Conservation (phyloP, 345 rosid species). For the Gossypium sturtianum region DNA sequence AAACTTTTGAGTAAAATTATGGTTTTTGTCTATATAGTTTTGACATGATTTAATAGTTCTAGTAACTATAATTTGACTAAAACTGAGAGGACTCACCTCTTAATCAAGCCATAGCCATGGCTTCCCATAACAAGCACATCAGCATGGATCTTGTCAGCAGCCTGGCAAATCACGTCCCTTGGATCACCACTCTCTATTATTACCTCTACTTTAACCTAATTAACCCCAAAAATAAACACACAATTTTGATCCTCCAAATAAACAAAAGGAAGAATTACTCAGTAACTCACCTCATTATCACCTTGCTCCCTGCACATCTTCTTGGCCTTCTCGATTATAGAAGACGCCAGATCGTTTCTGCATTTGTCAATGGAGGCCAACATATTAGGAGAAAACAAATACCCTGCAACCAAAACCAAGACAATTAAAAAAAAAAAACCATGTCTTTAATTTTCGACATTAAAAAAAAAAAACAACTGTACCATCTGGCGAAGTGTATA, state of each 20-base stretch:
- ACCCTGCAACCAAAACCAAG: conserved; percentile 26
- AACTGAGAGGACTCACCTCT: conserved; percentile 27
- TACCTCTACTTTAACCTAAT: conserved; percentile 44
- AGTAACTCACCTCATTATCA: conserved; percentile 20
- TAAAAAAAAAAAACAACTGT: conserved; percentile 26
- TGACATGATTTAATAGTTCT: not conserved
- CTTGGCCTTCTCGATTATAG: conserved; percentile 41
- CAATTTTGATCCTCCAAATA: not conserved
- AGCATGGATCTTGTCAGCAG: conserved; percentile 38
- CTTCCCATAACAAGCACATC: conserved; percentile 59
- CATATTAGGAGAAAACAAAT: conserved; percentile 52
- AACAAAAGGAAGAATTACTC: not conserved
- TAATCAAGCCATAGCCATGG: conserved; percentile 56
- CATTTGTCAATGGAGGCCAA: conserved; percentile 41
- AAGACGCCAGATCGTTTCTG: conserved; percentile 34
- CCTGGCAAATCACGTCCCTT: conserved; percentile 54
- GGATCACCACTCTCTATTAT: conserved; percentile 43
- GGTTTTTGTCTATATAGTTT: too few relatives aligned
- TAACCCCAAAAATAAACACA: not conserved
- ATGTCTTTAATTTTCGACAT: not conserved
- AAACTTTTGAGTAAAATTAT: too few relatives aligned
- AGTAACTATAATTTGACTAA: not conserved
- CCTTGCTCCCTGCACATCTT: conserved; percentile 32
- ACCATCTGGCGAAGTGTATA: conserved; percentile 39
- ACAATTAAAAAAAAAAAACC: not conserved